A percentile compares a stretch with the other conserved stretches of the same genome.
Conservation (phyloP, 495 filamentous ascomycete species). For the Penicillium pancosmium region DNA sequence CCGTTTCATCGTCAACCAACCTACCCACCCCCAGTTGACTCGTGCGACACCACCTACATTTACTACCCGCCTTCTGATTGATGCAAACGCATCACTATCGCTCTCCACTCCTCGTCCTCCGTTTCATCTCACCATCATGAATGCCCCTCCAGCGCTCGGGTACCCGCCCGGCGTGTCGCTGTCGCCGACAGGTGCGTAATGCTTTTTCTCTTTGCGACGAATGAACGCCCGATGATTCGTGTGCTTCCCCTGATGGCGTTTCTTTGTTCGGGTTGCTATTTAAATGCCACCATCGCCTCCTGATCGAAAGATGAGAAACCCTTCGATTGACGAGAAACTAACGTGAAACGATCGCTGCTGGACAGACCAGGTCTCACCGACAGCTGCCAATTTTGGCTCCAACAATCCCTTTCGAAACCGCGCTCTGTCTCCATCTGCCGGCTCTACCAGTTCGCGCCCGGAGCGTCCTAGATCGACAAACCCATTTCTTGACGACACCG, state of each 20-base stretch:
- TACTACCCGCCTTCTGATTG: conserved; percentile 10
- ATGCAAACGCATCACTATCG: conserved; percentile 14
- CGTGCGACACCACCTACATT: conserved; percentile 23
- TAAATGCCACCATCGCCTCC: not conserved
- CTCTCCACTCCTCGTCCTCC: conserved; percentile 24
- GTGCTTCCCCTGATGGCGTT: not conserved
- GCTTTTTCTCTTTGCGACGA: not conserved
- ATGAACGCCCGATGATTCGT: not conserved
- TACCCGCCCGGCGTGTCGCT: conserved; percentile 45
- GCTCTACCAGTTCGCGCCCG: conserved; percentile 46
- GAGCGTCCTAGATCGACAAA: conserved; percentile 83
- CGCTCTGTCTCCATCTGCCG: conserved; percentile 69
- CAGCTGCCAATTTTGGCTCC: conserved; percentile 71
- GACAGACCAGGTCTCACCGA: conserved; percentile 42
- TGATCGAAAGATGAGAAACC: conserved; percentile 4
- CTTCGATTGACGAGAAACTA: conserved; percentile 12
- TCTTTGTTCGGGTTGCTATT: not conserved
- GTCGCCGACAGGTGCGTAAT: conserved; percentile 45
- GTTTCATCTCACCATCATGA: conserved; percentile 43
- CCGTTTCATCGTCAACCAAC: conserved; percentile 3
- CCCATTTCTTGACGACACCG: conserved; percentile 82
- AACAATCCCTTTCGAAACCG: conserved; percentile 99
- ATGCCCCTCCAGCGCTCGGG: conserved; percentile 41
- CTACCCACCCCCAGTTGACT: conserved; percentile 13
- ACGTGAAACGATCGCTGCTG: conserved; percentile 12